Conservation (phyloP, 345 rosid species). For the Euphorbia tirucalli region DNA sequence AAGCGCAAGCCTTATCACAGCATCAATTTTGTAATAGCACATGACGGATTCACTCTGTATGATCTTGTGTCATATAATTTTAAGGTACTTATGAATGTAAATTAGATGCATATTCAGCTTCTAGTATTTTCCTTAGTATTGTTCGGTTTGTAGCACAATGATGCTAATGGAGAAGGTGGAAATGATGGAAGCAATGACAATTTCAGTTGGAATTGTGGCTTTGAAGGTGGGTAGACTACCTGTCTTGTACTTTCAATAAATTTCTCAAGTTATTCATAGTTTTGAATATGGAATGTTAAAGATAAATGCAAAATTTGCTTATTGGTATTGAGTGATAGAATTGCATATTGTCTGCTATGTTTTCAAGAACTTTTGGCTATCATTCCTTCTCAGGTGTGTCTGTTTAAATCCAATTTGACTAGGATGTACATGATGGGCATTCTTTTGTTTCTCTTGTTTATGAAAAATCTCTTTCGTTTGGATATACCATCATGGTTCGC, state of each 20-base stretch:
- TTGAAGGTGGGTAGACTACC: constrained; percentile 55
- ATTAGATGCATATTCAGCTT: not conserved
- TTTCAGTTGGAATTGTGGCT: constrained; percentile 95
- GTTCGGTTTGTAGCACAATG: constrained; percentile 72
- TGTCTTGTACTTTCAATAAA: not conserved
- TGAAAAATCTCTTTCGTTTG: no score
- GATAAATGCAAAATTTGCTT: not conserved
- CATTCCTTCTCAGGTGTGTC: not conserved
- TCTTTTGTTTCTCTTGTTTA: no score
- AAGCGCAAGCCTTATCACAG: constrained; percentile 89
- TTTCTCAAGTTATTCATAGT: not conserved
- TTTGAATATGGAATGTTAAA: not conserved
- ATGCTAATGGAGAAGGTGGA: constrained; percentile 96
- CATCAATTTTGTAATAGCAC: constrained; percentile 78
- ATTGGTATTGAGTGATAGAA: not conserved
- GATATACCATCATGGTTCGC: not conserved
- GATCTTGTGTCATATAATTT: constrained; percentile 87
- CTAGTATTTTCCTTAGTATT: not conserved
- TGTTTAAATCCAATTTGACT: not conserved
- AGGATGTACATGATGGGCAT: no score
- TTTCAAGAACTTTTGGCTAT: not conserved
- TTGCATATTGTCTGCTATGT: not conserved
- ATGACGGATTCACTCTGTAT: constrained; percentile 85
- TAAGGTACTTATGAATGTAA: constrained; percentile 49
- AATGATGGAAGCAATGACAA: constrained; percentile 93